Evolutionary conservation across 257 asterid species (phyloP).

Genomic region (Linderniella brevidens): DNA sequence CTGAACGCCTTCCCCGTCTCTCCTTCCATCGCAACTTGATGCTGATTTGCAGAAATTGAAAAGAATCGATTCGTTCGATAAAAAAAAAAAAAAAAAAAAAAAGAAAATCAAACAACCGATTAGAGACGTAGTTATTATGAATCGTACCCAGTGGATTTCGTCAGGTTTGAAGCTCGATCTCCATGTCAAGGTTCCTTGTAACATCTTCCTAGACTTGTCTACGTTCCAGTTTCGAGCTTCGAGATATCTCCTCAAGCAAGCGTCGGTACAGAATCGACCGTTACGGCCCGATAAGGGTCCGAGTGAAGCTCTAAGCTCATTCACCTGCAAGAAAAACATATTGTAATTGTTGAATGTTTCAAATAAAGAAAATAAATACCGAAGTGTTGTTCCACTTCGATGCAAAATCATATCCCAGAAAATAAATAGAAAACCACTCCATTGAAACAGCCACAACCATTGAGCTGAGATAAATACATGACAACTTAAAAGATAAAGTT

Average conservation of each 20-base stretch:
- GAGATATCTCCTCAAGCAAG: slow-evolving; percentile 70
- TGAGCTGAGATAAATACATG: too few species aligned
- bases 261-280: slow-evolving; percentile 55
- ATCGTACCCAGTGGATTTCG: slow-evolving; percentile 88
- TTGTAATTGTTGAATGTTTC: too few species aligned
- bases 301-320: slow-evolving; percentile 54
- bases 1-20: slow-evolving; percentile 78
- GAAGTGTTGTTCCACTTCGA: too few species aligned
- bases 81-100: too few species aligned
- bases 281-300: slow-evolving; percentile 58
- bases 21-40: slow-evolving; percentile 72
- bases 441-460: too few species aligned
- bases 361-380: too few species aligned
- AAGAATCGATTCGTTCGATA: too few species aligned
- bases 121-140: background rate
- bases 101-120: too few species aligned
- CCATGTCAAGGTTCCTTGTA: slow-evolving; percentile 82
- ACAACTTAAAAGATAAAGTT: too few species aligned
- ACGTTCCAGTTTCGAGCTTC: slow-evolving; percentile 81
- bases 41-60: too few species aligned
- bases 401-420: background rate
- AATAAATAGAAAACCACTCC: too few species aligned
- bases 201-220: slow-evolving; percentile 82
- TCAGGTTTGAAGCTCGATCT: slow-evolving; percentile 74
- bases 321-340: slow-evolving; percentile 61